phyloP scores from a whole-genome alignment of 2,329 filamentous ascomycete genomes.

The Microdochium bolleyi region DNA sequence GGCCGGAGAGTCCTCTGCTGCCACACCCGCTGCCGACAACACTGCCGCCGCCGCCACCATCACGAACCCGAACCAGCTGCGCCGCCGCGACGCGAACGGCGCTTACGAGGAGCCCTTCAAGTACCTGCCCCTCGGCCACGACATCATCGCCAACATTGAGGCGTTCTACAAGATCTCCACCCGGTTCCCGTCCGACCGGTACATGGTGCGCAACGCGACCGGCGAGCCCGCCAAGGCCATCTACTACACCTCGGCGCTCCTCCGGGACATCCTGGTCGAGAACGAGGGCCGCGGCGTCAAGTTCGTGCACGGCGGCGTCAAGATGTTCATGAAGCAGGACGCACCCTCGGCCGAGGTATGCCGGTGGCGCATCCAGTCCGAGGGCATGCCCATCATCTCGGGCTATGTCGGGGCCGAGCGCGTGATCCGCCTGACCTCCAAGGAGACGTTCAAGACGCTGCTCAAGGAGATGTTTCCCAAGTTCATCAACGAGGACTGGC shows the following conservation, averaged over 20 bases:
- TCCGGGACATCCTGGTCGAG: conserved; percentile 73
- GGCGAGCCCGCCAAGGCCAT: conserved; percentile 88
- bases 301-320: conserved; percentile 93
- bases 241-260: conserved; percentile 85
- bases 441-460: conserved; percentile 72
- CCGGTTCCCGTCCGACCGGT: conserved; percentile 82
- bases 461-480: conserved; percentile 97
- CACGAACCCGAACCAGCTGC: conserved; percentile 27
- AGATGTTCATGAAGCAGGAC: conserved; percentile 99
- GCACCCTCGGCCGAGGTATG: conserved; percentile 80
- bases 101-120: conserved; percentile 89
- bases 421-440: conserved; percentile 65
- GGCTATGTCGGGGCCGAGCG: conserved; percentile 78
- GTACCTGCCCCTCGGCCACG: conserved; percentile 67
- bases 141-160: conserved; percentile 69
- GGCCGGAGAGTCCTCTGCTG: conserved; percentile 7
- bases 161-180: conserved; percentile 78
- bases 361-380: conserved; percentile 90
- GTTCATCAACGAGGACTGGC: conserved; percentile 66
- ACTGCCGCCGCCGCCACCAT: conserved; percentile 15
- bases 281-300: conserved; percentile 91
- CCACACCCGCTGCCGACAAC: conserved; percentile 4
- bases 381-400: conserved; percentile 85
- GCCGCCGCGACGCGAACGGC: conserved; percentile 34
- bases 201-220: conserved; percentile 90